Evolutionary conservation across 805 yeast species (phyloP), one percentile per base, ranked within the genome.

Genomic region (Starmerella tilneyi): DNA sequence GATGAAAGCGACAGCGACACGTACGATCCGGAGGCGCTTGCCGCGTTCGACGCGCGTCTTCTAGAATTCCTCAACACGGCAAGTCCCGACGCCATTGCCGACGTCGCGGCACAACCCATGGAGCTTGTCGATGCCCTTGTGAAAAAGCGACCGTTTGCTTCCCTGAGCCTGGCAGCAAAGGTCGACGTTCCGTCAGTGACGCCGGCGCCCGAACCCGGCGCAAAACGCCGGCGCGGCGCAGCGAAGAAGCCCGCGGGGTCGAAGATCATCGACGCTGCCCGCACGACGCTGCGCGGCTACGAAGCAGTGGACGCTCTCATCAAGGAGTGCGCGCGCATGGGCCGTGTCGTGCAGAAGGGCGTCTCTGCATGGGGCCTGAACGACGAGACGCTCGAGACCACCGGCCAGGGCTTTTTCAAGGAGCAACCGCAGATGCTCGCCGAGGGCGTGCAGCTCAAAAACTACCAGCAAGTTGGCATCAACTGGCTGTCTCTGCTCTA

Each of bases 391-490:
- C 63, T 81, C 31, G 84, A 79, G 43, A 56, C 53, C 13, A 63
- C 52, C 45, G 48, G 58, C 51, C 53, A 63, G 46, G 60, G 63
- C 34, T 61, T 58, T 48, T 75, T 85, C 62, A 75, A 71, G 34
- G 76, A 74, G 34, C 80, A 85, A 59, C 99, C 99, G 2, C 60
- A 63, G 13, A 63, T 81, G 31, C 63, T 92, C 50, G 67, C 84
- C 1, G 69, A 67, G 0, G 82, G 75, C 17, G 70, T 84, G 15
- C 74, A 74, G 31, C 69, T 92, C 56, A 92, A 89, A 58, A 79
- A 76, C 58, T 92, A 92, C 63, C 99, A 92, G 67, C 92, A 86
- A 56, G 94, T 88, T n/a, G 99, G 99, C 37, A 66, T 92, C 43
- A 92, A 92, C 61, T 92, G 99, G 99, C 68, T 92, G 44, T 72